Percentiles rank a stretch among this genome's conserved stretches.
These are phyloP conservation scores for Diplodia corticola DNA, from an alignment of 2,329 filamentous ascomycete species.

Conservation along the genomic window DNA sequence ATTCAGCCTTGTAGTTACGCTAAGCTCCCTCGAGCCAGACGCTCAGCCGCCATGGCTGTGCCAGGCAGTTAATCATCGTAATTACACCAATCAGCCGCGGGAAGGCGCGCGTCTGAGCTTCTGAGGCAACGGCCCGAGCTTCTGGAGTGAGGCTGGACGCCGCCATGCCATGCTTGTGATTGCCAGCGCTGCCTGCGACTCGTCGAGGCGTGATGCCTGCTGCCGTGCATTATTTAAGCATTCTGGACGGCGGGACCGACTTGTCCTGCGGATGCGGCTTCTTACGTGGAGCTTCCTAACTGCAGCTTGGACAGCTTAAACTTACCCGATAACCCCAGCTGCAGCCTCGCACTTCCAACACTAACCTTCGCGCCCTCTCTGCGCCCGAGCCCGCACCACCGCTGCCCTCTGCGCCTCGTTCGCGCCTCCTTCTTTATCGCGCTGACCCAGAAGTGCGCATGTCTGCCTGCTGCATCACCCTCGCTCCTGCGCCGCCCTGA, in stretches of 20 bases:
- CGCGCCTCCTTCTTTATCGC: not conserved
- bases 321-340: constrained; percentile 9
- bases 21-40: too few species aligned
- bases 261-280: not conserved
- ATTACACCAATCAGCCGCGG: too few species aligned
- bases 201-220: constrained; percentile 3
- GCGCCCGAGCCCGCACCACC: not conserved
- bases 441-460: constrained; percentile 1
- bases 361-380: not conserved
- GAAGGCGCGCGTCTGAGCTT: too few species aligned
- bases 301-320: constrained; percentile 13
- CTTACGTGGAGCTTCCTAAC: constrained; percentile 16
- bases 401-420: not conserved
- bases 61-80: too few species aligned
- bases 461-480: not conserved
- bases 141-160: constrained; percentile 9
- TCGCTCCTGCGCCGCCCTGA: constrained; percentile 1
- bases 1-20: too few species aligned
- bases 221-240: constrained; percentile 15
- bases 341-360: constrained; percentile 9
- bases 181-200: constrained; percentile 12
- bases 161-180: constrained; percentile 9
- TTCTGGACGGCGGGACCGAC: not conserved
- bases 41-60: too few species aligned
- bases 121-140: constrained; percentile 12